A percentile compares a stretch with the other conserved stretches of the same genome.
Evolutionary conservation across 2,329 filamentous ascomycete genomes (phyloP).

Genomic region (Colletotrichum godetiae): DNA sequence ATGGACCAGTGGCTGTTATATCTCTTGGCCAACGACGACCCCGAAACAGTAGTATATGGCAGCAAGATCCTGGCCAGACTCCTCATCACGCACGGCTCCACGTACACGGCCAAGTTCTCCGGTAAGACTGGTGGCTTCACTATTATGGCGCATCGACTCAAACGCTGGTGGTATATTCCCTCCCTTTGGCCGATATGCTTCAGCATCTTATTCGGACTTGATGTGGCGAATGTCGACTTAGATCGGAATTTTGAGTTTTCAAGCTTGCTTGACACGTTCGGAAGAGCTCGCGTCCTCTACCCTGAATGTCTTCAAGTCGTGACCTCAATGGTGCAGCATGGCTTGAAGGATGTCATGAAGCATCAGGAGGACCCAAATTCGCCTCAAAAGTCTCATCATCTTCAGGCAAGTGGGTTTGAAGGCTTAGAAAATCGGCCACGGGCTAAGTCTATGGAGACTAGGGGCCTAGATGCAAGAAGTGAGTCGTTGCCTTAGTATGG

Average conservation of each 20-base stretch:
- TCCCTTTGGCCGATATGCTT: constrained; percentile 90
- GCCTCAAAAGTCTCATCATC: constrained; percentile 44
- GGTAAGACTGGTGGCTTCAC: constrained; percentile 87
- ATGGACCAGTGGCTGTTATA: constrained; percentile 84
- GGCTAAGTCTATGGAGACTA: constrained; percentile 73
- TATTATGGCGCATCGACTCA: constrained; percentile 85
- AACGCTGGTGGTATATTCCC: constrained; percentile 88
- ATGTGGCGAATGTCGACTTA: constrained; percentile 80
- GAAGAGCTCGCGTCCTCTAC: constrained; percentile 74
- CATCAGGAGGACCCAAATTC: constrained; percentile 71
- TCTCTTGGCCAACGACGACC: constrained; percentile 86
- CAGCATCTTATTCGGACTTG: constrained; percentile 86
- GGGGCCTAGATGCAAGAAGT: constrained; percentile 68
- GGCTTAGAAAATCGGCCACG: constrained; percentile 52
- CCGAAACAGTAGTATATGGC: constrained; percentile 83
- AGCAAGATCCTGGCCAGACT: constrained; percentile 86
- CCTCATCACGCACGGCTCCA: constrained; percentile 82
- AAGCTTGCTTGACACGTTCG: constrained; percentile 80
- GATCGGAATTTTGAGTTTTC: constrained; percentile 79
- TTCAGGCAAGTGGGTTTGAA: constrained; percentile 38
- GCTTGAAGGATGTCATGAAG: constrained; percentile 76
- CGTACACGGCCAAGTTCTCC: constrained; percentile 87
- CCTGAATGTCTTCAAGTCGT: constrained; percentile 85
- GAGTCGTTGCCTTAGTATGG: constrained; percentile 41
- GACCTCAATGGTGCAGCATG: constrained; percentile 87